Evolutionary conservation across 371 early-diverging fungal genomes (phyloP).

Genomic region (Mortierella sp.): DNA sequence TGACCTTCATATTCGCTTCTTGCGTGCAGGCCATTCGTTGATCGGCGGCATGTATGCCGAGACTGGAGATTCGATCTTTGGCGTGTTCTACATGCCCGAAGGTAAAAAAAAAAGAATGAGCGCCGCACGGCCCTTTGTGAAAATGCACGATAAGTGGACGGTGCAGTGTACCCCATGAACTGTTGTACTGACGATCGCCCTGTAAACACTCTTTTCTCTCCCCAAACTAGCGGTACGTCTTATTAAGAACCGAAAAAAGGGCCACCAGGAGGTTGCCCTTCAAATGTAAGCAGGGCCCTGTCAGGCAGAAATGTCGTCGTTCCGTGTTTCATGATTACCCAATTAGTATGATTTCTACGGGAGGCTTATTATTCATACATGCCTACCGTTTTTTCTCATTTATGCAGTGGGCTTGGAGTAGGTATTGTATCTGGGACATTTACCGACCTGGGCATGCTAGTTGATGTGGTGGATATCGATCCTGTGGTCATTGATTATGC

Average conservation of each 20-base stretch:
- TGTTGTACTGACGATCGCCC: no score
- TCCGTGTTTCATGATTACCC: not conserved
- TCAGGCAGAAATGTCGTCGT: not conserved
- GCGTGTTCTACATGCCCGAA: constrained; percentile 80
- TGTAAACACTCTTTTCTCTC: no score
- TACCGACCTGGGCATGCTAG: constrained; percentile 58
- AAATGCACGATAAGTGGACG: no score
- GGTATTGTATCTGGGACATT: constrained; percentile 81
- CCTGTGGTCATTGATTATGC: constrained; percentile 74
- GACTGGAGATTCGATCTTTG: constrained; percentile 75
- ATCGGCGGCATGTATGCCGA: constrained; percentile 77
- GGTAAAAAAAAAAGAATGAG: constrained; percentile 50
- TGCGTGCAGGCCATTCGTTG: constrained; percentile 86
- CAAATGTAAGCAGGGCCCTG: constrained; percentile 51
- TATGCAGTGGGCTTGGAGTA: constrained; percentile 76
- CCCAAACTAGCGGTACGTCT: constrained; percentile 56
- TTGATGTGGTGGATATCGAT: constrained; percentile 86
- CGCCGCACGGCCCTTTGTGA: no score
- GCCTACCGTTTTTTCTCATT: not conserved
- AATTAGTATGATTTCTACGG: constrained; percentile 30
- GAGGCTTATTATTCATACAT: constrained; percentile 26
- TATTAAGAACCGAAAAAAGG: constrained; percentile 47
- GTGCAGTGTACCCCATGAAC: no score
- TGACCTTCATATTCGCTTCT: constrained; percentile 59
- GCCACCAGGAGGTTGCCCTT: constrained; percentile 37